phyloP scores from a whole-genome alignment of 208 protist species.

The Trypanosoma brucei region DNA sequence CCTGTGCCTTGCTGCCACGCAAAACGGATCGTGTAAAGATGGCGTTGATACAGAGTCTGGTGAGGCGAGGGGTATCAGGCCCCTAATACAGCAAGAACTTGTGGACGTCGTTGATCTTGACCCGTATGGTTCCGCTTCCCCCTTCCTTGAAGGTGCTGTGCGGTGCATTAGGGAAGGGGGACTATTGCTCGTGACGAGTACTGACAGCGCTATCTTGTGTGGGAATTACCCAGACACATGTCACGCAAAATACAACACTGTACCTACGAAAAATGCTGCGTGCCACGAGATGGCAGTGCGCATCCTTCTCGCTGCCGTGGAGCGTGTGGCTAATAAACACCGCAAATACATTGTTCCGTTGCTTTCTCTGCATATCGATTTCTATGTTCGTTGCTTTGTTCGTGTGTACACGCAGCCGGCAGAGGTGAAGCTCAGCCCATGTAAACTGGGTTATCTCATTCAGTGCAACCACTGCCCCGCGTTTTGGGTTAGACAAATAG shows the following conservation, averaged over 20 bases:
- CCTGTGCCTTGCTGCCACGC: conserved; percentile 23
- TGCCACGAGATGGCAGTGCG: conserved; percentile 96
- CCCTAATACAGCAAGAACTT: conserved; percentile 83
- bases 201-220: conserved; percentile 97
- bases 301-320: conserved; percentile 93
- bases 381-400: conserved; percentile 99
- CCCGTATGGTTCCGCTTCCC: conserved; percentile 97
- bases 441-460: conserved; percentile 88
- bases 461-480: conserved; percentile 94
- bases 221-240: conserved; percentile 96
- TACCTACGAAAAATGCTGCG: conserved; percentile 85
- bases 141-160: conserved; percentile 97
- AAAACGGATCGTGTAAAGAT: neutral
- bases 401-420: conserved; percentile 91
- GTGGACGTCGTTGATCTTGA: conserved; percentile 99
- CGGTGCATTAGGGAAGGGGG: conserved; percentile 95
- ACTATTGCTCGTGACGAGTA: conserved; percentile 97
- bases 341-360: conserved; percentile 96
- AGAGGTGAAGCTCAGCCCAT: conserved; percentile 86
- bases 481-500: conserved; percentile 91
- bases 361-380: conserved; percentile 97
- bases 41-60: neutral
- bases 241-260: conserved; percentile 96
- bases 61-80: neutral
- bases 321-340: conserved; percentile 91